Base-by-base conservation (phyloP, 768 basidiomycete species). In the Tricholomella constricta region DNA sequence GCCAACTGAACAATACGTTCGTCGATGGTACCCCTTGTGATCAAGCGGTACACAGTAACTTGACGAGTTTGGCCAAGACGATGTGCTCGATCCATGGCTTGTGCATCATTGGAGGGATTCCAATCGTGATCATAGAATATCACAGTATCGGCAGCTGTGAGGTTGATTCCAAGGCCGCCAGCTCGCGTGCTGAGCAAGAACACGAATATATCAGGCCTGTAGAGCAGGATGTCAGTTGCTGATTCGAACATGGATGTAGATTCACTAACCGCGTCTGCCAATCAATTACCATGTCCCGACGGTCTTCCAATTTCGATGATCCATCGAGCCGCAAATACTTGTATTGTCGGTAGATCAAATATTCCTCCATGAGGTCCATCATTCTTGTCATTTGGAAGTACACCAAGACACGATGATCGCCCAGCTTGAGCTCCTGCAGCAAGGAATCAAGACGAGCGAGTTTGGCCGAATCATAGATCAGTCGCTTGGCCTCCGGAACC, bases 331-430 rank as follows among this genome's bases (percentile, higher is more conserved):
- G 82, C 15, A 97, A 75, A 65, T 98, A 97, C 69, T 94, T 95
- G 77, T 94, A 94, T 68, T 98, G 95, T 2, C 96, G 86, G 73
- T 90, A 97, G 52, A 97, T 92, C 55, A 99, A 78, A 68, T 98
- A 99, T 68, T 98, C 97, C 69, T 98, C 97, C 85, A 98, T 95
- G 45, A 98, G 77, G 68, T 98, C 95, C 88, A 99, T 97, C 97
- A 98, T 99, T 54, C 89, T 84, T 11, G 96, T 98, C 97, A 99
- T 99, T 71, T 99, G 97, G 86, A 98, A 98, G 73, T 98, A 99
- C 17, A 99, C 80, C 62, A 99, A 72, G 12, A 96, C 93, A 41
- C 94, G 86, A 70, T 99, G 97, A 56, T 95, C 95, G 1, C 86
- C 89, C 31, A 84, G 79, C 72, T 97, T 98, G 52, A 99, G 84